Evolutionary conservation across 1,284 basidiomycete genomes (phyloP).

Genomic region (Boletellus sp.): DNA sequence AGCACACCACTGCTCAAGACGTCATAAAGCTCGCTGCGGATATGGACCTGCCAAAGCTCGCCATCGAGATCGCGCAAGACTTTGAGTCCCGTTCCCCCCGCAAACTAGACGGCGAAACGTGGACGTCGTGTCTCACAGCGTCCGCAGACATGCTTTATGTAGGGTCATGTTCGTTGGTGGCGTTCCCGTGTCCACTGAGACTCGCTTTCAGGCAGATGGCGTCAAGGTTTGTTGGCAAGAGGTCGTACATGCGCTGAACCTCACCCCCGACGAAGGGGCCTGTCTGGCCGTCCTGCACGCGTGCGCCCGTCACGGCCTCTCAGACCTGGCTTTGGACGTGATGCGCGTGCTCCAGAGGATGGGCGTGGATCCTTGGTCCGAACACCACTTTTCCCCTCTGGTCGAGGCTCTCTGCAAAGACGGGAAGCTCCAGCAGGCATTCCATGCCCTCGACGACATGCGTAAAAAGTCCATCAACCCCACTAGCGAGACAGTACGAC

Average conservation of each 20-base stretch:
- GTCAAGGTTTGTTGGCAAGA: conserved; percentile 62
- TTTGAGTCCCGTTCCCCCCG: conserved; percentile 57
- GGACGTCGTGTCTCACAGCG: conserved; percentile 57
- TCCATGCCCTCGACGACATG: conserved; percentile 55
- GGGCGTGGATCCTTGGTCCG: conserved; percentile 47
- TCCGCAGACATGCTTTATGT: conserved; percentile 63
- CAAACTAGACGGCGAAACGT: conserved; percentile 49
- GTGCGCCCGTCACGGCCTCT: conserved; percentile 66
- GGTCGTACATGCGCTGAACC: conserved; percentile 47
- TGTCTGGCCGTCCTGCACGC: conserved; percentile 68
- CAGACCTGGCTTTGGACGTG: conserved; percentile 65
- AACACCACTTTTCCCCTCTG: conserved; percentile 69
- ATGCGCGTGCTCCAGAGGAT: conserved; percentile 51
- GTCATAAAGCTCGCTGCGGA: conserved; percentile 50
- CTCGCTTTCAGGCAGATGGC: conserved; percentile 55
- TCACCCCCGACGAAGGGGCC: conserved; percentile 72
- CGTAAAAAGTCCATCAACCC: conserved; percentile 46
- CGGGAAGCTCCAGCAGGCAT: conserved; percentile 54
- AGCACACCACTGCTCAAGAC: conserved; percentile 44
- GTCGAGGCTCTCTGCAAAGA: conserved; percentile 60
- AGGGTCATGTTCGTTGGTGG: conserved; percentile 27
- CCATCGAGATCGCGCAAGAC: conserved; percentile 58
- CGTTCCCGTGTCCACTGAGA: conserved; percentile 3
- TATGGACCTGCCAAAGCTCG: conserved; percentile 55
- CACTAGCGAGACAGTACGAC: conserved; percentile 43